Evolutionary conservation across 306 rosid species (phyloP), one percentile per base, ranked within the genome.

Genomic region (Hippophae rhamnoides): DNA sequence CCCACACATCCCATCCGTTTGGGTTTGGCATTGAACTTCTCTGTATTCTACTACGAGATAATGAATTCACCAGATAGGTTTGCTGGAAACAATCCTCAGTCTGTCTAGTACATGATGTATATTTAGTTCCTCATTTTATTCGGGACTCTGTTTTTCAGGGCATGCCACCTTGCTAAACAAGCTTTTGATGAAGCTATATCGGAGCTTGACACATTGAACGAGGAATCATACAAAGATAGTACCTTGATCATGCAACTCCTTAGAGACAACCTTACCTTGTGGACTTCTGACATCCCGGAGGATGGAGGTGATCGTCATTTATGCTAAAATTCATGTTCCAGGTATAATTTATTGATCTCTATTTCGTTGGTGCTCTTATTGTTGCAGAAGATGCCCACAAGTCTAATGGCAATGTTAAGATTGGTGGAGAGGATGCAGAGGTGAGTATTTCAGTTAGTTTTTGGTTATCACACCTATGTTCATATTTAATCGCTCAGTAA

Each of bases 31-130:
- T 66, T 82, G 74, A 82, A 86, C 75, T 82, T 73, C 64, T 86
- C 94, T 18, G 94, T 86, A 57, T 86, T 86, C 51, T 80, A 82
- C 76, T 86, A 80, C 57, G 94, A 86, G 61, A 86, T 86, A 65
- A 73, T 80, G 60, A 82, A 82, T 67, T 86, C 86, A 56, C 72
- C 89, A 43, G 94, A 86, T 71, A 78, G 94, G 89, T 80, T 4
- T 47, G 43, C 38, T 54, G 1, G 8, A 9, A 46, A 27, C 7
- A 31, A 31, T 31, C 38, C 5, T 31, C 38, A 31, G 3, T 31
- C 38, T 31, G 38, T 2, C 38, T 31, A 4, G 38, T 31, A 4
- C 38, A 31, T 31, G 38, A 31, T 31, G 38, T 31, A 31, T 31
- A 31, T 31, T 31, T 31, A 31, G 38, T 31, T 31, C 5, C 40